These are phyloP conservation scores for Amauroascus verrucosus DNA, from an alignment of 2,329 filamentous ascomycete genomes.

Conservation along the genomic window DNA sequence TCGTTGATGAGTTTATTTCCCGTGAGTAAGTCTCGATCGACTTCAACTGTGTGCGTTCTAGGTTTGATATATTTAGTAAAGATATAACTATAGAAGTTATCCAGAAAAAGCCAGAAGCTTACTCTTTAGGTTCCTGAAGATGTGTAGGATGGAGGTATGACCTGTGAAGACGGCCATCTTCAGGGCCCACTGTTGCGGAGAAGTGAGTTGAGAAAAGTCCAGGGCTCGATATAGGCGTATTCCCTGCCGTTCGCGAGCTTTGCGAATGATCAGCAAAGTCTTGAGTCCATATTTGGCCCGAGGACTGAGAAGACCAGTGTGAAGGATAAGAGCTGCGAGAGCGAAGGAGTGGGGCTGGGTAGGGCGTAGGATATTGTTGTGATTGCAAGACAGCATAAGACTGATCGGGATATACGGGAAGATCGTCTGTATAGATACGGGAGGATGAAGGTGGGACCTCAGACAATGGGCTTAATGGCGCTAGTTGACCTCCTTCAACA, in stretches of 20 bases:
- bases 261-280: slow-evolving; percentile 21
- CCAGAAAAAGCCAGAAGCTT: slow-evolving; percentile 30
- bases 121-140: slow-evolving; percentile 66
- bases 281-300: slow-evolving; percentile 17
- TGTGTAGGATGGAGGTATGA: slow-evolving; percentile 62
- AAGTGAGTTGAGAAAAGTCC: slow-evolving; percentile 35
- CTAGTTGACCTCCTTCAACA: slow-evolving; percentile 10
- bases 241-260: slow-evolving; percentile 35
- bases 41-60: slow-evolving; percentile 79
- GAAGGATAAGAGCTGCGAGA: slow-evolving; percentile 37
- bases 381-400: slow-evolving; percentile 39
- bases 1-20: slow-evolving; percentile 96
- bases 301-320: slow-evolving; percentile 25
- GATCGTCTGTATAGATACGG: slow-evolving; percentile 22
- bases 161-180: slow-evolving; percentile 38
- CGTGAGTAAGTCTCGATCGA: slow-evolving; percentile 78
- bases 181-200: slow-evolving; percentile 28
- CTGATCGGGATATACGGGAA: slow-evolving; percentile 40
- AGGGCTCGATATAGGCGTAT: slow-evolving; percentile 40
- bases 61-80: slow-evolving; percentile 8
- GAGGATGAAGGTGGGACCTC: slow-evolving; percentile 18
- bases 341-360: slow-evolving; percentile 31
- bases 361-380: slow-evolving; percentile 33
- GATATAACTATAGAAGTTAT: slow-evolving; percentile 1
- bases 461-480: slow-evolving; percentile 16